Evolutionary conservation across 768 basidiomycete species (phyloP).

Genomic region (Mycena albidolilacea): DNA sequence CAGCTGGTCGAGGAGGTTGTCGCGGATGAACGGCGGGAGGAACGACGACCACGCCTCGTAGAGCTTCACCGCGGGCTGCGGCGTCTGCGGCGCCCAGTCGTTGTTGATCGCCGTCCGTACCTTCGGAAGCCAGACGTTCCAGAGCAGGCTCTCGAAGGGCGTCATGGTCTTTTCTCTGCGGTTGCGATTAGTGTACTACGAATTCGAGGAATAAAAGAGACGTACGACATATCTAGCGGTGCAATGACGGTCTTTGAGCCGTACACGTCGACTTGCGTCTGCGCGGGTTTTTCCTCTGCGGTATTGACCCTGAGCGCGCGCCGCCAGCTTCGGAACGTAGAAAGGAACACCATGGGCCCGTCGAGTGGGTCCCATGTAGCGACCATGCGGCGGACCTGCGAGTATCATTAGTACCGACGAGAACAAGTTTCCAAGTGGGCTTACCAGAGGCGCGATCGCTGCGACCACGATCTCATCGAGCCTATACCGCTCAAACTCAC

Average conservation of each 20-base stretch:
- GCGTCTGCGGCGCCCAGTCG: slow-evolving; percentile 86
- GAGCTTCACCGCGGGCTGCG: slow-evolving; percentile 83
- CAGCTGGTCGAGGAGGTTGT: slow-evolving; percentile 97
- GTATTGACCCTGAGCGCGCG: slow-evolving; percentile 73
- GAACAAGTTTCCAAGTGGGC: slow-evolving; percentile 36
- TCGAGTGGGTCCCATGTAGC: slow-evolving; percentile 88
- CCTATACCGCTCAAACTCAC: slow-evolving; percentile 83
- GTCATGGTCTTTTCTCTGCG: slow-evolving; percentile 84
- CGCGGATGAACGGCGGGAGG: slow-evolving; percentile 91
- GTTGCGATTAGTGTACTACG: slow-evolving; percentile 8
- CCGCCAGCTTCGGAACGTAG: slow-evolving; percentile 80
- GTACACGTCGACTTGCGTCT: slow-evolving; percentile 69
- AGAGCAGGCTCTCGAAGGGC: slow-evolving; percentile 93
- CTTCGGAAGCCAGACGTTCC: slow-evolving; percentile 96
- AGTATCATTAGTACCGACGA: background rate
- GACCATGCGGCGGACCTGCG: slow-evolving; percentile 78
- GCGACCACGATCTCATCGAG: slow-evolving; percentile 95
- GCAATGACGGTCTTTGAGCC: slow-evolving; percentile 61
- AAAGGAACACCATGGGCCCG: slow-evolving; percentile 75
- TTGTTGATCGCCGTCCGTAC: slow-evolving; percentile 96
- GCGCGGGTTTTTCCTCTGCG: slow-evolving; percentile 57
- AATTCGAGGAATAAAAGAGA: slow-evolving; percentile 27
- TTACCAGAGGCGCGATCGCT: slow-evolving; percentile 85
- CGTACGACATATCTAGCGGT: slow-evolving; percentile 54
- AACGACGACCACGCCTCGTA: slow-evolving; percentile 92